phyloP scores from a whole-genome alignment of 768 basidiomycete genomes.

The Pleurotus pulmonarius region DNA sequence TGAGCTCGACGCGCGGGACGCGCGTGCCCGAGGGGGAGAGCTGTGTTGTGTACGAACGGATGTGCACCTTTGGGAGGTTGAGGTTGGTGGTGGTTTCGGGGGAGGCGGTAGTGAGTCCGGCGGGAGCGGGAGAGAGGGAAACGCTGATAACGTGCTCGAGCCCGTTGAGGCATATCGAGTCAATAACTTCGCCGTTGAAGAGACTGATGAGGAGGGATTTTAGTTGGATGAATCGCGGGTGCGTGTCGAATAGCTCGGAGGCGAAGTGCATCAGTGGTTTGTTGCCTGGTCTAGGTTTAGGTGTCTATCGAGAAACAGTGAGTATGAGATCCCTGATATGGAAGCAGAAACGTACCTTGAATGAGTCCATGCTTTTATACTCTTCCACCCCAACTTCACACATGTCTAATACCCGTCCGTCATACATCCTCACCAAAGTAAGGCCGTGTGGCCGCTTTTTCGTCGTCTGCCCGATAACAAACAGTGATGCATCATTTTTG shows the following conservation, averaged over 20 bases:
- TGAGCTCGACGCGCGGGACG: slow-evolving; percentile 77
- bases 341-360: slow-evolving; percentile 61
- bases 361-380: slow-evolving; percentile 73
- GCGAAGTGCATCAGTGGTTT: slow-evolving; percentile 95
- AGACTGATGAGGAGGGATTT: slow-evolving; percentile 90
- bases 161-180: slow-evolving; percentile 79
- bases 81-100: slow-evolving; percentile 20
- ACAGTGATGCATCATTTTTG: slow-evolving; percentile 94
- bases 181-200: slow-evolving; percentile 85
- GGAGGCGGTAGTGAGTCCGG: slow-evolving; percentile 43
- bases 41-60: slow-evolving; percentile 80
- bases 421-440: slow-evolving; percentile 83
- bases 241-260: slow-evolving; percentile 90
- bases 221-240: slow-evolving; percentile 87
- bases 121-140: slow-evolving; percentile 63
- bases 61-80: slow-evolving; percentile 76
- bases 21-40: slow-evolving; percentile 75
- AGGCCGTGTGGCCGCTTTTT: slow-evolving; percentile 93
- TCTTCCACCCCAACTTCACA: slow-evolving; percentile 87
- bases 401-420: slow-evolving; percentile 88
- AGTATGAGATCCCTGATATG: not conserved
- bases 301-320: slow-evolving; percentile 50
- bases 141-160: slow-evolving; percentile 88
- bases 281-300: slow-evolving; percentile 85
- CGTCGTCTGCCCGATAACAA: slow-evolving; percentile 84